Evolutionary conservation across 192 early-diverging fungal genomes (phyloP).

Genomic region (Gonapodya sp.): DNA sequence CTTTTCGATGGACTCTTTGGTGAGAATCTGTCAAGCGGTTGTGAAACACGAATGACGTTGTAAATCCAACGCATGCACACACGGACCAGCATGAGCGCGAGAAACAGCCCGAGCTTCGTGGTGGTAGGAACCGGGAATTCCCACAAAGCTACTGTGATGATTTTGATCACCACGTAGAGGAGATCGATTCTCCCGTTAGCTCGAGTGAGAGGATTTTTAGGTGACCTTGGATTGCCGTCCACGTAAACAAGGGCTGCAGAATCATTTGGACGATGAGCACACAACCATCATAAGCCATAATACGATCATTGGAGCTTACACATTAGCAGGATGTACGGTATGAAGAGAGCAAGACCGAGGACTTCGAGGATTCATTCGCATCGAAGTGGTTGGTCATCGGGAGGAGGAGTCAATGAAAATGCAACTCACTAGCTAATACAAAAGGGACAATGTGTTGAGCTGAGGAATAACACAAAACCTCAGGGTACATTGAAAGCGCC

Average conservation of each 20-base stretch:
- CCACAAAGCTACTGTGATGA: neutral
- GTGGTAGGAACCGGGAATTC: neutral
- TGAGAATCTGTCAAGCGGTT: neutral
- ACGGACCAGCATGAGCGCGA: neutral
- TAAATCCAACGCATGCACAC: neutral
- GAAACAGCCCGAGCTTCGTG: neutral
- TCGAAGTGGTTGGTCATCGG: neutral
- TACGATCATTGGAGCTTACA: no score
- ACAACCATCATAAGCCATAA: no score
- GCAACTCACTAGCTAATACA: neutral
- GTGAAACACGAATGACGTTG: neutral
- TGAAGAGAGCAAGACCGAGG: neutral
- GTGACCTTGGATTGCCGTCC: neutral
- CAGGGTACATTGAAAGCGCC: neutral
- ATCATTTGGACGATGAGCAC: no score
- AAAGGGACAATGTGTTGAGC: neutral
- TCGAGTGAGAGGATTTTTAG: neutral
- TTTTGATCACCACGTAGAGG: neutral
- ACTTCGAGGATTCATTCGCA: neutral
- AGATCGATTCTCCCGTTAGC: neutral
- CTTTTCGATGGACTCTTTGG: neutral
- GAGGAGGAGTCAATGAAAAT: neutral
- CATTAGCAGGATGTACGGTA: neutral
- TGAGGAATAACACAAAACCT: neutral
- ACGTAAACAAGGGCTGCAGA: neutral